A percentile compares a stretch with the other conserved stretches of the same genome.
Conservation (phyloP, 805 yeast species). For the Zygosaccharomyces gambellarensis region DNA sequence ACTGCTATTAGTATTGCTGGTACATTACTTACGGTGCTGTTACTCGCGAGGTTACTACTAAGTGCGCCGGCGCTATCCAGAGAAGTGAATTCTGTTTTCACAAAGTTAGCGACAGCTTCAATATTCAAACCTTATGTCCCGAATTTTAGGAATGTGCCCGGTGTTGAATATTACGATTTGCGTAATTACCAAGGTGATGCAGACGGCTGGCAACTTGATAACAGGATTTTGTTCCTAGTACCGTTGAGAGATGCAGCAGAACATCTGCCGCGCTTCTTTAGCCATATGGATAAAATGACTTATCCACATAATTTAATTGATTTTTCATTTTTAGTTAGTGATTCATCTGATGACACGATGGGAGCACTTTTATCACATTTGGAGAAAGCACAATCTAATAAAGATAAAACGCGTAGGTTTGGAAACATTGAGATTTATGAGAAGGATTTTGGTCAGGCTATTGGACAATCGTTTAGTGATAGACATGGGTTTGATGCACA, state of each 20-base stretch:
- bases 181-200: constrained; percentile 57
- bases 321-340: constrained; percentile 79
- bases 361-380: constrained; percentile 56
- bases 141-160: constrained; percentile 32
- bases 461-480: constrained; percentile 90
- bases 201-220: constrained; percentile 75
- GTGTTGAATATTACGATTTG: constrained; percentile 70
- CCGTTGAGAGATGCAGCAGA: constrained; percentile 90
- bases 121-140: constrained; percentile 34
- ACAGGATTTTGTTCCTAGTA: constrained; percentile 77
- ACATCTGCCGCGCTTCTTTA: constrained; percentile 84
- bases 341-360: constrained; percentile 85
- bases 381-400: constrained; percentile 58
- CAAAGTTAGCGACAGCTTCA: constrained; percentile 1
- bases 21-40: constrained; percentile 12
- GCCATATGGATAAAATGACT: constrained; percentile 71
- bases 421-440: constrained; percentile 85
- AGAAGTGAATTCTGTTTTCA: background rate
- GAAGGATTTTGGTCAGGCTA: constrained; percentile 88
- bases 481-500: constrained; percentile 95
- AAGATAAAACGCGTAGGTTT: constrained; percentile 57
- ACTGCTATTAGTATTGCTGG: constrained; percentile 14
- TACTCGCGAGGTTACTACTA: constrained; percentile 13
- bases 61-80: constrained; percentile 1
- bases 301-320: constrained; percentile 87